These are phyloP conservation scores for Wickerhamomyces queroliae DNA, from an alignment of 805 yeast species.

Conservation along the genomic window DNA sequence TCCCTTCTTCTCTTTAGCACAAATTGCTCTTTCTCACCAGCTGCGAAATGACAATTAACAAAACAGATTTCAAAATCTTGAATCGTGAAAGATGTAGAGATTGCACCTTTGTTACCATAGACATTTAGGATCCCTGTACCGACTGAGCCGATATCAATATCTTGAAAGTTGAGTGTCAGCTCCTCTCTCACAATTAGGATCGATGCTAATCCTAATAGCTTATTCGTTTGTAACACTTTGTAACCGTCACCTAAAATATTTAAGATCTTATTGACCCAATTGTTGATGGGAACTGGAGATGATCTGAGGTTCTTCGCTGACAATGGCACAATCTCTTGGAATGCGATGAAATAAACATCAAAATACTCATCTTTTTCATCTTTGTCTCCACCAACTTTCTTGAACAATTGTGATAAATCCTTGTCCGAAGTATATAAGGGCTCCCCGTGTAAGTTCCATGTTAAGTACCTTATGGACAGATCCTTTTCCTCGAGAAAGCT, in stretches of 20 bases:
- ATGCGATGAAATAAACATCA: conserved; percentile 36
- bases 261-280: conserved; percentile 27
- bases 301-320: conserved; percentile 33
- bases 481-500: conserved; percentile 14
- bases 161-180: conserved; percentile 32
- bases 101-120: conserved; percentile 63
- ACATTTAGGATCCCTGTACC: conserved; percentile 52
- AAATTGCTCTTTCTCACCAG: conserved; percentile 37
- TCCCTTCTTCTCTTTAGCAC: conserved; percentile 39
- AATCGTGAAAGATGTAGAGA: conserved; percentile 34
- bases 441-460: conserved; percentile 36
- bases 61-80: conserved; percentile 29
- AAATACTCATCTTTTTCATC: conserved; percentile 6
- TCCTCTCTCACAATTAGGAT: conserved; percentile 33
- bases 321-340: conserved; percentile 48
- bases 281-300: conserved; percentile 25
- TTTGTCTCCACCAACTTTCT: not conserved
- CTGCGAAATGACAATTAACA: conserved; percentile 49
- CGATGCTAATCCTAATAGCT: conserved; percentile 47
- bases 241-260: conserved; percentile 20
- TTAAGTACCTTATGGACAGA: conserved; percentile 22
- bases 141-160: conserved; percentile 34
- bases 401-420: conserved; percentile 12
- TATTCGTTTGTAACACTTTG: conserved; percentile 35
- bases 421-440: conserved; percentile 15